Percentiles rank a stretch among this genome's conserved stretches.
These are phyloP conservation scores for Ophidiomyces ophidiicola DNA, from an alignment of 2,329 filamentous ascomycete genomes.

Conservation along the genomic window DNA sequence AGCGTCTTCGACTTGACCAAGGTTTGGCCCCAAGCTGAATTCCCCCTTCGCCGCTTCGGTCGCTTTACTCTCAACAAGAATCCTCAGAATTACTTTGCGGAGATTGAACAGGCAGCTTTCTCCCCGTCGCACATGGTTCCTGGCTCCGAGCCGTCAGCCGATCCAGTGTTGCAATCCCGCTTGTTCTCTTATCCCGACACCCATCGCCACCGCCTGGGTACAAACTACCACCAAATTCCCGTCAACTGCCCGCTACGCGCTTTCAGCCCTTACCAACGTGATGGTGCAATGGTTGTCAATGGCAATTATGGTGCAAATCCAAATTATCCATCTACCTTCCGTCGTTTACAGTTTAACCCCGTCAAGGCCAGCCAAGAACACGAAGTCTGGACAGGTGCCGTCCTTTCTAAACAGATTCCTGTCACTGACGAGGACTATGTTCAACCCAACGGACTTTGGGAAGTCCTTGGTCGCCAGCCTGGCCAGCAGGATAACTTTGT, in stretches of 20 bases:
- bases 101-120: constrained; percentile 61
- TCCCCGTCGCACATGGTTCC: constrained; percentile 55
- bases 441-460: constrained; percentile 34
- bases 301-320: constrained; percentile 52
- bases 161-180: constrained; percentile 57
- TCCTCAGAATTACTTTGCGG: constrained; percentile 54
- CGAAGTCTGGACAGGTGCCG: constrained; percentile 34
- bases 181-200: constrained; percentile 61
- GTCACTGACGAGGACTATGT: constrained; percentile 36
- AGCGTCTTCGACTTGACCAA: constrained; percentile 60
- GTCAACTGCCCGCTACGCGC: constrained; percentile 45
- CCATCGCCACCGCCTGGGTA: constrained; percentile 50
- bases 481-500: constrained; percentile 53
- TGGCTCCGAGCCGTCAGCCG: constrained; percentile 56
- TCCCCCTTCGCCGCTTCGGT: constrained; percentile 50
- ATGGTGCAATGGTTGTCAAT: constrained; percentile 56
- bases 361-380: constrained; percentile 34
- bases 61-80: constrained; percentile 54
- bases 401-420: constrained; percentile 30
- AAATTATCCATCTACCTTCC: constrained; percentile 39
- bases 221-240: constrained; percentile 54
- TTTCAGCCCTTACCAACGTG: constrained; percentile 57
- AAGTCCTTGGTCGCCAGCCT: constrained; percentile 31
- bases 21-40: constrained; percentile 53
- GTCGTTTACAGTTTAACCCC: constrained; percentile 27